phyloP scores from a whole-genome alignment of 1,139 yeast species.

The Geotrichum fermentans region DNA sequence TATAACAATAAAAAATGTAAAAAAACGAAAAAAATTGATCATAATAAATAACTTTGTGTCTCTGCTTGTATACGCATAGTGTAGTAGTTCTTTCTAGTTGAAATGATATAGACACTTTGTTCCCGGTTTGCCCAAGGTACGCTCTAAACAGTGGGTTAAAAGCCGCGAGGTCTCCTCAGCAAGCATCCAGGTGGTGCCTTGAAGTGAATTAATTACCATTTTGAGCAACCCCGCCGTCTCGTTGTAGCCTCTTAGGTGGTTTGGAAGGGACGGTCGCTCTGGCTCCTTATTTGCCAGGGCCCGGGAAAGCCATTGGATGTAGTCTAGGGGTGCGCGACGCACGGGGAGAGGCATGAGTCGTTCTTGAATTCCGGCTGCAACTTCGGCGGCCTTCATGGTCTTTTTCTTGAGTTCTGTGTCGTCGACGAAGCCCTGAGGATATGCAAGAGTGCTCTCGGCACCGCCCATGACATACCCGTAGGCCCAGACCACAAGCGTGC shows the following conservation, averaged over 20 bases:
- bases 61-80: too few relatives aligned
- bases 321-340: conserved; percentile 1
- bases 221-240: conserved; percentile 35
- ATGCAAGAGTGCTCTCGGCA: background rate
- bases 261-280: conserved; percentile 19
- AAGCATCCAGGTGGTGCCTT: conserved; percentile 31
- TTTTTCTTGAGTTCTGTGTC: background rate
- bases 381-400: background rate
- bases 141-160: conserved; percentile 32
- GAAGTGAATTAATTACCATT: conserved; percentile 30
- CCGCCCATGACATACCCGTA: conserved; percentile 43
- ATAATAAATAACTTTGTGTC: too few relatives aligned
- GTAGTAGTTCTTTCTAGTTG: background rate
- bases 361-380: background rate
- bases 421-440: background rate
- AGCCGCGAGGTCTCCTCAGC: conserved; percentile 34
- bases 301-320: conserved; percentile 6
- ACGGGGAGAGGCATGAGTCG: background rate
- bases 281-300: background rate
- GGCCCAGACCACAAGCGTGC: conserved; percentile 54
- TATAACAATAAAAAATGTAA: too few relatives aligned
- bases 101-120: conserved; percentile 22
- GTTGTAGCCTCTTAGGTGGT: conserved; percentile 16
- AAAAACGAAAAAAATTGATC: too few relatives aligned
- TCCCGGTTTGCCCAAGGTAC: conserved; percentile 32